Evolutionary conservation across 345 rosid species (phyloP), one percentile per base, ranked within the genome.

Genomic region (Boechera stricta): DNA sequence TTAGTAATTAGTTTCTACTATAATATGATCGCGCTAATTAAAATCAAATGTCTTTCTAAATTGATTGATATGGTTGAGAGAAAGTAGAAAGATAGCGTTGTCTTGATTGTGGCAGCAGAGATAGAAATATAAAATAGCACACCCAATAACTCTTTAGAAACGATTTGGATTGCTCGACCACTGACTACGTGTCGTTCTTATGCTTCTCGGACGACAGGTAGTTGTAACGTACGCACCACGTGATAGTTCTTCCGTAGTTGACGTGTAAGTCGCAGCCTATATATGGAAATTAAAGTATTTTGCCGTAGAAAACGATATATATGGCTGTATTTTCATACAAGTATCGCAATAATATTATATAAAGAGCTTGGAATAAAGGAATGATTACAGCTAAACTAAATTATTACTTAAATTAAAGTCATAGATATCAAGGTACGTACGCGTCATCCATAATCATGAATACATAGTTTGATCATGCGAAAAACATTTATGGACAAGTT

Each of bases 61-160:
- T 11, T 35, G 9, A 67, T 73, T 76, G 64, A 21, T 77, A 47
- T 75, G 76, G 69, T 80, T 76, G 74, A 80, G 58, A 55, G 73
- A 76, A 74, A 64, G 80, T 77, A 66, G 85, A 75, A 74, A 79
- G 29, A 56, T 65, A 45, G 76, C 79, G 16, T 75, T 80, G 71
- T 76, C 82, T 76, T 31, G 24, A 64, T 51, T 73, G 71, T 62
- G 72, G 74, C 81, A 77, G 66, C 78, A 65, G 11, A 33, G 16
- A 9, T 31, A 32, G 61, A 67, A 39, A 35, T 58, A 68, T 42
- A 15, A 32, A 44, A 10, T 35, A 24, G 72, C 76, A 71, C 45
- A 64, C 72, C 76, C 53, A 77, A 63, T 63, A 70, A 70, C 63
- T 71, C 66, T 63, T 61, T 69, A 10, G 26, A 69, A 52, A 31